phyloP scores from a whole-genome alignment of 805 yeast genomes.

The Zygoascus flipseniorum region DNA sequence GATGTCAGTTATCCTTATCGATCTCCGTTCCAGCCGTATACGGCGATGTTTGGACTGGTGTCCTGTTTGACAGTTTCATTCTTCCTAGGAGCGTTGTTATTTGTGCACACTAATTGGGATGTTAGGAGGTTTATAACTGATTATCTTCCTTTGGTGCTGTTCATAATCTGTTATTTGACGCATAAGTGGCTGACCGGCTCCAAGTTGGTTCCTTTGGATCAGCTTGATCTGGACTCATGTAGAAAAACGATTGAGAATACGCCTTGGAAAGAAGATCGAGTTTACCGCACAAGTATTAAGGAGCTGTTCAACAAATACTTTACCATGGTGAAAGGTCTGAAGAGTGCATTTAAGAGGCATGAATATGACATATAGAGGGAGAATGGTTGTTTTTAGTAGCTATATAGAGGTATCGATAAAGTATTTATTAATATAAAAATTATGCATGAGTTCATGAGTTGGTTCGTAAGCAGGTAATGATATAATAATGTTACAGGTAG shows the following conservation, averaged over 20 bases:
- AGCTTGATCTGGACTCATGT: conserved; percentile 75
- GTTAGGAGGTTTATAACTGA: conserved; percentile 53
- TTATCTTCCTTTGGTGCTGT: conserved; percentile 52
- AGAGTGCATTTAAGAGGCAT: background rate
- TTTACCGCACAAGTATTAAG: conserved; percentile 10
- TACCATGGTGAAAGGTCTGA: background rate
- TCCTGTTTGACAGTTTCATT: conserved; percentile 45
- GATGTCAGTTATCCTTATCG: conserved; percentile 60
- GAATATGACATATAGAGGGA: background rate
- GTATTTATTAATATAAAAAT: background rate
- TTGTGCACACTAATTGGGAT: conserved; percentile 50
- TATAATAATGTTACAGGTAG: conserved; percentile 4
- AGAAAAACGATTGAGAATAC: conserved; percentile 74
- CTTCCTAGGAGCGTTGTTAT: conserved; percentile 55
- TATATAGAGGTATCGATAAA: background rate
- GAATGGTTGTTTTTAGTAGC: background rate
- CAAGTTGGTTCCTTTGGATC: conserved; percentile 57
- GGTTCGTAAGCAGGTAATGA: no score
- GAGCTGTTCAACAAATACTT: conserved; percentile 2
- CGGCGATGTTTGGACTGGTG: conserved; percentile 53
- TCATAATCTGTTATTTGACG: conserved; percentile 41
- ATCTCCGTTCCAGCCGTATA: conserved; percentile 62
- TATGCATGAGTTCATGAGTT: background rate
- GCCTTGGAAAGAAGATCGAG: conserved; percentile 69
- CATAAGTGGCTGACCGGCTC: conserved; percentile 57